These are phyloP conservation scores for Paxillus rubicundulus DNA, from an alignment of 768 basidiomycete species.

Conservation along the genomic window DNA sequence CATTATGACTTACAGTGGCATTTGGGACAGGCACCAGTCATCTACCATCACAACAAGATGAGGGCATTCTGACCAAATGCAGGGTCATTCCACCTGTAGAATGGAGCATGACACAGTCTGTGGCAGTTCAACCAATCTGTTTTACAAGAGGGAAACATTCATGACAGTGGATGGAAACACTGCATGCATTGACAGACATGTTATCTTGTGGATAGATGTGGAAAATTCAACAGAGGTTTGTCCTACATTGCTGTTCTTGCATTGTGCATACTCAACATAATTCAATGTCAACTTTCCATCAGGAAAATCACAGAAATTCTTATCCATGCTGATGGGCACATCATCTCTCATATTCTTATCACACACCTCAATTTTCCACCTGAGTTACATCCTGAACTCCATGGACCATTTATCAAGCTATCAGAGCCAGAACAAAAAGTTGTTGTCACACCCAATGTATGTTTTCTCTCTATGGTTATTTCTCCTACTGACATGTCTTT, in stretches of 20 bases:
- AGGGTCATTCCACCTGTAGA: too few relatives aligned
- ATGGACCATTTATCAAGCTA: constrained; percentile 2
- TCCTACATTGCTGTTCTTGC: too few relatives aligned
- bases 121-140: neutral
- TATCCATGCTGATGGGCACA: neutral
- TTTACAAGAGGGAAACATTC: neutral
- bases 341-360: neutral
- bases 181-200: too few relatives aligned
- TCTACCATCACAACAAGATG: neutral
- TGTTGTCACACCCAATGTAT: neutral
- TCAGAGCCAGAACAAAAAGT: neutral
- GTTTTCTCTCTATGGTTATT: neutral
- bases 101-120: neutral
- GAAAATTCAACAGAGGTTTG: too few relatives aligned
- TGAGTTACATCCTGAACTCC: constrained; percentile 3
- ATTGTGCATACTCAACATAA: too few relatives aligned
- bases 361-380: constrained; percentile 1
- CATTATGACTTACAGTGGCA: neutral
- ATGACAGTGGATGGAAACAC: constrained; percentile 4
- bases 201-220: too few relatives aligned
- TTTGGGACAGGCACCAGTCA: neutral
- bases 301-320: constrained; percentile 4
- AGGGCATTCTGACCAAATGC: neutral
- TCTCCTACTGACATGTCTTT: neutral
- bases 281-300: constrained; percentile 1